Evolutionary conservation across 2,329 filamentous ascomycete genomes (phyloP).

Genomic region (Simplicillium sp.): DNA sequence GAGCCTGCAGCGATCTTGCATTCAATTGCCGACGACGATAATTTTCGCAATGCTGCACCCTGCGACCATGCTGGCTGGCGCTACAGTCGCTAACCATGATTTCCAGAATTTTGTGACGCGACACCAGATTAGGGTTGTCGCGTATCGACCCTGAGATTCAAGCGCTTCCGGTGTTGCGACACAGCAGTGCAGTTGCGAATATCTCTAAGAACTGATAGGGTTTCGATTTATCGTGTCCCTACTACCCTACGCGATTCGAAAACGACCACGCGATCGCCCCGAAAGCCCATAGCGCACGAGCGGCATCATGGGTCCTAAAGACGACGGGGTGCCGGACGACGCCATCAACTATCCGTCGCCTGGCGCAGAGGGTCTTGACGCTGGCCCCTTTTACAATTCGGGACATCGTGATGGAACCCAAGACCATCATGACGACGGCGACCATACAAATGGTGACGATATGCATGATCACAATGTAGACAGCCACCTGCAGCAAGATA

Average conservation of each 20-base stretch:
- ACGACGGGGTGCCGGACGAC: slow-evolving; percentile 20
- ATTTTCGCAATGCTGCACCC: not conserved
- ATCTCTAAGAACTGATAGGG: no score
- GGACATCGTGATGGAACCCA: slow-evolving; percentile 21
- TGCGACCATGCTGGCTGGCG: no score
- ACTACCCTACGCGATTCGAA: no score
- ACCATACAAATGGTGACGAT: slow-evolving; percentile 6
- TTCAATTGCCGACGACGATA: not conserved
- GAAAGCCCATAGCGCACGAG: no score
- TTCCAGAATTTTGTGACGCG: not conserved
- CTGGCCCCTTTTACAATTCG: slow-evolving; percentile 33
- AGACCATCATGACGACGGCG: slow-evolving; percentile 18
- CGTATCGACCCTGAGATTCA: no score
- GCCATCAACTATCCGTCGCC: slow-evolving; percentile 37
- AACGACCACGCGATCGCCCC: no score
- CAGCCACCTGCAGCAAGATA: slow-evolving; percentile 18
- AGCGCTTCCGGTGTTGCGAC: no score
- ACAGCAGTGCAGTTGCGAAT: no score
- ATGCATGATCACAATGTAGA: slow-evolving; percentile 13
- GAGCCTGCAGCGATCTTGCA: slow-evolving; percentile 1
- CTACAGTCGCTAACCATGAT: slow-evolving; percentile 5
- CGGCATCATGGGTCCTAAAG: slow-evolving; percentile 18
- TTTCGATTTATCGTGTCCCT: no score
- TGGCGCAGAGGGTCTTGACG: slow-evolving; percentile 31
- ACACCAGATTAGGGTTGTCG: no score